Evolutionary conservation across 1,139 yeast species (phyloP), one percentile per base, ranked within the genome.

Genomic region (Scheffersomyces lignicola): DNA sequence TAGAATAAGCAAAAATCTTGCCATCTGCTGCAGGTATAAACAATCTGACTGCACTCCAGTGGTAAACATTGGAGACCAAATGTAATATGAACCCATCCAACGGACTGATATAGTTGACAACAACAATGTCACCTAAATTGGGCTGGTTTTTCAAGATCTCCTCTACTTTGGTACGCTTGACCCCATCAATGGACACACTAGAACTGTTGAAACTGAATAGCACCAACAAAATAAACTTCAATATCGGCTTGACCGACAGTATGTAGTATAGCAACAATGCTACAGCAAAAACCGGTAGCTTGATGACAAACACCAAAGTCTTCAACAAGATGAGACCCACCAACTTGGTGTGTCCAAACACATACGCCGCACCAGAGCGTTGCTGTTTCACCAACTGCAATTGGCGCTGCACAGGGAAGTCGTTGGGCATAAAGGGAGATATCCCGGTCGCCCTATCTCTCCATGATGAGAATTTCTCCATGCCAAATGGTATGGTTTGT

Each of bases 391-490:
- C 9, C 9, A 20, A 20, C n/a, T 20, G 23, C 8, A 20, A 9
- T 28, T 41, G 33, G 9, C 30, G 34, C n/a, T 32, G 36, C 6
- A 31, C 32, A 13, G 57, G 57, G 35, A 45, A 51, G 31, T 47
- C 58, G 4, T 47, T 54, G 0, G 89, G 88, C 62, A 80, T 66
- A 44, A 83, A 84, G 3, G 94, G 94, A 1, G 88, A 77, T 12
- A 83, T 81, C n/a, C 94, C 94, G 3, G 92, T 83, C 2, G 87
- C 87, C 47, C 78, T 82, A 50, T 84, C 94, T 55, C 90, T 73
- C 78, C 82, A 84, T 41, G 71, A 70, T 24, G 87, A 78, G 58
- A 76, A 83, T 59, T 83, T 83, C 56, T 83, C 94, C 94, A 83
- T 83, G 13, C n/a, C n/a, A n/a, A n/a, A n/a, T 33, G 24, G 4